These are phyloP conservation scores for Alisma plantagoaquatica DNA, from an alignment of 106 monocot species.

Conservation along the genomic window DNA sequence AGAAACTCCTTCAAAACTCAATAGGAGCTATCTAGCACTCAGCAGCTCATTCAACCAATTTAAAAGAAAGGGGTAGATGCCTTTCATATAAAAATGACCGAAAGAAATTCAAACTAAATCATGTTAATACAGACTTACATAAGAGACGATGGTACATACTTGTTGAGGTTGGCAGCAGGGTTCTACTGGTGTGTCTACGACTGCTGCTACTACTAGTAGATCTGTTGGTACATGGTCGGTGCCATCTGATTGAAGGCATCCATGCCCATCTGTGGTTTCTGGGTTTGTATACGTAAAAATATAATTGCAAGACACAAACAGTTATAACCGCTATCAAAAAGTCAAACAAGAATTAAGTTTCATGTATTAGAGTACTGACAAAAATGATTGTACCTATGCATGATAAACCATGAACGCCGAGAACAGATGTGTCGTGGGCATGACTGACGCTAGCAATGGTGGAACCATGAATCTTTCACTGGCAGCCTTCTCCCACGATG, in stretches of 20 bases:
- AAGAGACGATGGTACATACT: too few species aligned
- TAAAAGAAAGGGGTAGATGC: too few species aligned
- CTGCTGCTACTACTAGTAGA: constrained; percentile 26
- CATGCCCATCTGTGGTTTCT: constrained; percentile 34
- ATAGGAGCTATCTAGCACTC: too few species aligned
- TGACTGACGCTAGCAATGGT: background rate
- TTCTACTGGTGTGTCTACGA: too few species aligned
- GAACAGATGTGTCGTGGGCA: constrained; percentile 19
- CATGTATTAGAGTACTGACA: background rate
- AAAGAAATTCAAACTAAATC: too few species aligned
- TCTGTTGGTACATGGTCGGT: constrained; percentile 42
- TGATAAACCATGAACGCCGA: constrained; percentile 34
- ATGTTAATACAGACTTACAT: too few species aligned
- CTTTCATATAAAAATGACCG: too few species aligned
- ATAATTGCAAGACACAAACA: background rate
- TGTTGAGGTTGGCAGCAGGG: too few species aligned
- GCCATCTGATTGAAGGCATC: constrained; percentile 47
- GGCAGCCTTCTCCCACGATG: constrained; percentile 10
- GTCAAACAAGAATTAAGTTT: background rate
- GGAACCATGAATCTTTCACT: constrained; percentile 9
- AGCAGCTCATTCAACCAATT: too few species aligned
- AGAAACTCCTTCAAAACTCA: too few species aligned
- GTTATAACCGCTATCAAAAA: background rate
- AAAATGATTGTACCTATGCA: constrained; percentile 42
- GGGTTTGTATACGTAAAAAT: too few species aligned